Evolutionary conservation across 306 rosid genomes (phyloP).

Genomic region (Corylus americana): DNA sequence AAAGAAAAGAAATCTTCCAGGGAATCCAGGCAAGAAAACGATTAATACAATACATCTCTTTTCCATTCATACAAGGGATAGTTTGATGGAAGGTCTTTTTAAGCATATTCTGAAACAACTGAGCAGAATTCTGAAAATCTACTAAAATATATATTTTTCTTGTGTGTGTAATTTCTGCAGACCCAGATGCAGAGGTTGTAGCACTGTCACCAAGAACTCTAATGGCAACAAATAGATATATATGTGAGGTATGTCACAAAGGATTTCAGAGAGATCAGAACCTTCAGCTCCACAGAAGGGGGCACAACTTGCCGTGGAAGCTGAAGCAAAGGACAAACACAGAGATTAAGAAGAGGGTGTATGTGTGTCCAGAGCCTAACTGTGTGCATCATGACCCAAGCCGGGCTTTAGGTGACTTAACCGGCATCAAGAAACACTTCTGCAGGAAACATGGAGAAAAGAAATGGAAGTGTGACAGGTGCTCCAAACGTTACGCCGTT

Average conservation of each 20-base stretch:
- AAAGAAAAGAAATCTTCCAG: conserved; percentile 5
- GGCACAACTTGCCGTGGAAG: conserved; percentile 97
- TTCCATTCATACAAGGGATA: background rate
- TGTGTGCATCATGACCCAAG: conserved; percentile 95
- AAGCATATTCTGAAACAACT: background rate
- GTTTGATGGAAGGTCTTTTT: background rate
- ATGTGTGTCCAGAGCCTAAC: conserved; percentile 77
- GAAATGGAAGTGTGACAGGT: conserved; percentile 98
- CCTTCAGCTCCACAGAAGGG: conserved; percentile 95
- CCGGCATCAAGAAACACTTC: conserved; percentile 97
- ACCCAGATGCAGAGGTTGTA: conserved; percentile 94
- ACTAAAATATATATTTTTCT: background rate
- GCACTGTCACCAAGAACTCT: conserved; percentile 84
- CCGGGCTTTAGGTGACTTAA: conserved; percentile 89
- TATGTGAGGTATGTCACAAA: conserved; percentile 90
- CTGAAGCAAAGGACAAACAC: conserved; percentile 79
- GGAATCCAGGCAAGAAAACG: conserved; percentile 4
- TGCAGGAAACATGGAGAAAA: conserved; percentile 96
- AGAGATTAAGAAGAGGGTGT: conserved; percentile 82
- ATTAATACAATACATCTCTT: background rate
- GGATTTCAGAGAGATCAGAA: conserved; percentile 97
- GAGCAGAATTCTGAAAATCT: background rate
- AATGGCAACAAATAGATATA: conserved; percentile 77
- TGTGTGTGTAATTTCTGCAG: conserved; percentile 40
- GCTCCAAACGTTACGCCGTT: conserved; percentile 89